Evolutionary conservation across 2,329 filamentous ascomycete genomes (phyloP).

Genomic region (Lachnellula occidentalis): DNA sequence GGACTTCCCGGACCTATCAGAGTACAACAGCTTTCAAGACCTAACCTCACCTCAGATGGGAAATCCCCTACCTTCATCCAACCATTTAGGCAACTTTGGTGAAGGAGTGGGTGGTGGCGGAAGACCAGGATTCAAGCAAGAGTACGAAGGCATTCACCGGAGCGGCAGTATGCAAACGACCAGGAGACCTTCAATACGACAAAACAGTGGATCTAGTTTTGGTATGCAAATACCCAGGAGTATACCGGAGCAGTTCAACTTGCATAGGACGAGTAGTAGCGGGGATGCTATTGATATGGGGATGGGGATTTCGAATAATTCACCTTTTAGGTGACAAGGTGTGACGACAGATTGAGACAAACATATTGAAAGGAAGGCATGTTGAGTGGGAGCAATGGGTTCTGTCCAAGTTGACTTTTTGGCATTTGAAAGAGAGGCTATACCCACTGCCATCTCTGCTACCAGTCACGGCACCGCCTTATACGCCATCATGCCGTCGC

Average conservation of each 20-base stretch:
- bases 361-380: neutral
- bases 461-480: neutral
- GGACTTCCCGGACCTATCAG: constrained; percentile 22
- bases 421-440: too few species aligned
- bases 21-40: constrained; percentile 21
- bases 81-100: constrained; percentile 15
- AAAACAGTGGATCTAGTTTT: constrained; percentile 18
- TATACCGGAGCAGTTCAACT: constrained; percentile 22
- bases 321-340: neutral
- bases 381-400: neutral
- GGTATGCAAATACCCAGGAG: constrained; percentile 24
- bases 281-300: constrained; percentile 8
- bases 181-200: constrained; percentile 23
- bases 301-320: neutral
- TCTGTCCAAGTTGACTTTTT: too few species aligned
- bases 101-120: constrained; percentile 16
- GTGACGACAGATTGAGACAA: neutral
- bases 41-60: constrained; percentile 15
- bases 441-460: too few species aligned
- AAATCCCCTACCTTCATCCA: neutral
- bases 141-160: constrained; percentile 17
- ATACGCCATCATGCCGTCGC: neutral
- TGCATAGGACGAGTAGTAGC: constrained; percentile 20
- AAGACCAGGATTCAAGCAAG: constrained; percentile 20
- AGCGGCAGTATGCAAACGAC: constrained; percentile 9